phyloP scores from a whole-genome alignment of 2,329 filamentous ascomycete species.

The Fusarium penzigii region DNA sequence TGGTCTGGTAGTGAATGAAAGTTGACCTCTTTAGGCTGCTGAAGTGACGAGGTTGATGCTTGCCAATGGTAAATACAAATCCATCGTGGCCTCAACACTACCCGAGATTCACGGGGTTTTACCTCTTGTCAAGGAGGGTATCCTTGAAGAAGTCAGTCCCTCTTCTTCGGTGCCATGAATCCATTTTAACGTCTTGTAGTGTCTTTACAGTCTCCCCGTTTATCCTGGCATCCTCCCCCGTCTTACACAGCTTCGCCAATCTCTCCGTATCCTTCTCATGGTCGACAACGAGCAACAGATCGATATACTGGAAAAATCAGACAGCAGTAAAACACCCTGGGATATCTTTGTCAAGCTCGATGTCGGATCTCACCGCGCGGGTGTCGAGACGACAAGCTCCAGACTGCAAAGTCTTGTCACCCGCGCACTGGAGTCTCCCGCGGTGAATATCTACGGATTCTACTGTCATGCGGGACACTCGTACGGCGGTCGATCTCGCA shows the following conservation, averaged over 20 bases:
- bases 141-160: conserved; percentile 39
- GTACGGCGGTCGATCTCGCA: conserved; percentile 33
- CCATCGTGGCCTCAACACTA: conserved; percentile 43
- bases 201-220: conserved; percentile 43
- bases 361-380: conserved; percentile 38
- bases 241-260: conserved; percentile 30
- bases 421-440: conserved; percentile 28
- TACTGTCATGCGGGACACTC: conserved; percentile 42
- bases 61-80: conserved; percentile 36
- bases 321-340: conserved; percentile 27
- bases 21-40: conserved; percentile 28
- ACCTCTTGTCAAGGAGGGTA: conserved; percentile 40
- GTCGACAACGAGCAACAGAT: conserved; percentile 39
- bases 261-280: conserved; percentile 38
- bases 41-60: conserved; percentile 44
- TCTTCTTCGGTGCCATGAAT: neutral
- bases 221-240: conserved; percentile 35
- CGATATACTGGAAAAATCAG: conserved; percentile 27
- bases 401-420: conserved; percentile 30
- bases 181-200: conserved; percentile 13
- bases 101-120: conserved; percentile 41
- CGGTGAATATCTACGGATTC: conserved; percentile 36
- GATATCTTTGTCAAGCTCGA: conserved; percentile 41
- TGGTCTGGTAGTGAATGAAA: neutral
- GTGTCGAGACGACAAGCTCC: conserved; percentile 29